phyloP scores from a whole-genome alignment of 805 yeast genomes.

The Yarrowia sp. region DNA sequence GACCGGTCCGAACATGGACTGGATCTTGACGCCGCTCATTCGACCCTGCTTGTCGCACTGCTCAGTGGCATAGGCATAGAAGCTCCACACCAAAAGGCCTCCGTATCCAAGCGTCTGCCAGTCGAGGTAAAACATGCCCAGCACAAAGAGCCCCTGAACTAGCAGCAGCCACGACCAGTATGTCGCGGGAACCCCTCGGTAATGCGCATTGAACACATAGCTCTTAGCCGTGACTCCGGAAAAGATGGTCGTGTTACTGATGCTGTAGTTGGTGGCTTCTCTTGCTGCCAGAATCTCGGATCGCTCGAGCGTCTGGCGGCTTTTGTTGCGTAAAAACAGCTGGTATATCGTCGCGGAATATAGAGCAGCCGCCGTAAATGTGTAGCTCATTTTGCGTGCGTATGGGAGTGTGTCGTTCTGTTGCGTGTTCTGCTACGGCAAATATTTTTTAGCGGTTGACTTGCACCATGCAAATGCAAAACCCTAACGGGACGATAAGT shows the following conservation, averaged over 20 bases:
- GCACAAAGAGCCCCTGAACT: slow-evolving; percentile 16
- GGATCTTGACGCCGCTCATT: neutral
- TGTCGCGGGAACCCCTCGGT: slow-evolving; percentile 14
- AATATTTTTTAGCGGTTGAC: slow-evolving; percentile 14
- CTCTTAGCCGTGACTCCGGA: slow-evolving; percentile 1
- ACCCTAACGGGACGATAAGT: neutral
- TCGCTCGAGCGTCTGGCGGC: slow-evolving; percentile 5
- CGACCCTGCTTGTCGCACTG: slow-evolving; percentile 17
- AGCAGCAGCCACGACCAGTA: slow-evolving; percentile 9
- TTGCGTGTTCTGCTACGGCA: neutral
- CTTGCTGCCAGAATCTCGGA: slow-evolving; percentile 11
- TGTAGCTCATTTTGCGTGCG: neutral
- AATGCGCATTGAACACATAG: neutral
- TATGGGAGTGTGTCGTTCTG: neutral
- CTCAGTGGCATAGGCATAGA: slow-evolving; percentile 10
- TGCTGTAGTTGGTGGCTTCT: slow-evolving; percentile 14
- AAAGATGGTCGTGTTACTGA: slow-evolving; percentile 16
- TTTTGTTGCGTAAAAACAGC: neutral
- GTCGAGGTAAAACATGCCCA: neutral
- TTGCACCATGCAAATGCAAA: neutral
- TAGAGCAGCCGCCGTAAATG: neutral
- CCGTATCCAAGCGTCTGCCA: neutral
- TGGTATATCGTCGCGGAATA: slow-evolving; percentile 17
- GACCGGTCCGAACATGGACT: neutral
- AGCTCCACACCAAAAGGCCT: neutral